phyloP scores from a whole-genome alignment of 371 early-diverging fungal species.

The Mucor lusitanicus region DNA sequence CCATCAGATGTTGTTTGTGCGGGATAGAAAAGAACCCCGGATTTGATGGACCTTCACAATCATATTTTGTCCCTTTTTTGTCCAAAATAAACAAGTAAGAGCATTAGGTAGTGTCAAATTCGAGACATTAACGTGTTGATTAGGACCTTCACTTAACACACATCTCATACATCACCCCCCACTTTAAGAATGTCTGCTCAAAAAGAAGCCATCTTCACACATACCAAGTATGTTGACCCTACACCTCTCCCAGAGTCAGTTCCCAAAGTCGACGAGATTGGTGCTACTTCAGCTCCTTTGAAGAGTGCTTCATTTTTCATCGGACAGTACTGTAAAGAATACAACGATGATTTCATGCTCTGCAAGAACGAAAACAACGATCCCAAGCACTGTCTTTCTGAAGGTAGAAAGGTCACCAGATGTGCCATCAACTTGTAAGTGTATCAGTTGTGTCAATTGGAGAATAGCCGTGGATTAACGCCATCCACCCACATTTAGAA shows the following conservation, averaged over 20 bases:
- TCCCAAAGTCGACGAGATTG: constrained; percentile 86
- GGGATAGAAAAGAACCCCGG: constrained; percentile 5
- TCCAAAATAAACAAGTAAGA: constrained; percentile 9
- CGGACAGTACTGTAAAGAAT: constrained; percentile 86
- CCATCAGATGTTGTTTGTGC: neutral
- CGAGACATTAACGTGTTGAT: neutral
- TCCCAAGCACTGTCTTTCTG: constrained; percentile 89
- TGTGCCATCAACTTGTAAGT: constrained; percentile 90
- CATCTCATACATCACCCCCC: constrained; percentile 2
- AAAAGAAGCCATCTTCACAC: constrained; percentile 36
- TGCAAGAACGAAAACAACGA: constrained; percentile 92
- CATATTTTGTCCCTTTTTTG: neutral
- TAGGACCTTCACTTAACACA: neutral
- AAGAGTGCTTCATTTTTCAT: constrained; percentile 92
- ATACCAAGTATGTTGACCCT: constrained; percentile 66
- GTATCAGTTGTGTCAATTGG: neutral
- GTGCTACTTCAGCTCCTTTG: constrained; percentile 90
- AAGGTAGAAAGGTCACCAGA: constrained; percentile 95
- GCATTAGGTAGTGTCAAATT: neutral
- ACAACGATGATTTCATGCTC: constrained; percentile 95
- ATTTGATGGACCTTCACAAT: neutral
- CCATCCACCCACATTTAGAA: constrained; percentile 41
- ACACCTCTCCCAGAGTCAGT: constrained; percentile 72
- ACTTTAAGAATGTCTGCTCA: constrained; percentile 36
- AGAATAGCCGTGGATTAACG: neutral